Conservation (phyloP, 2,329 filamentous ascomycete genomes). For the Epicoccum sorghinum region DNA sequence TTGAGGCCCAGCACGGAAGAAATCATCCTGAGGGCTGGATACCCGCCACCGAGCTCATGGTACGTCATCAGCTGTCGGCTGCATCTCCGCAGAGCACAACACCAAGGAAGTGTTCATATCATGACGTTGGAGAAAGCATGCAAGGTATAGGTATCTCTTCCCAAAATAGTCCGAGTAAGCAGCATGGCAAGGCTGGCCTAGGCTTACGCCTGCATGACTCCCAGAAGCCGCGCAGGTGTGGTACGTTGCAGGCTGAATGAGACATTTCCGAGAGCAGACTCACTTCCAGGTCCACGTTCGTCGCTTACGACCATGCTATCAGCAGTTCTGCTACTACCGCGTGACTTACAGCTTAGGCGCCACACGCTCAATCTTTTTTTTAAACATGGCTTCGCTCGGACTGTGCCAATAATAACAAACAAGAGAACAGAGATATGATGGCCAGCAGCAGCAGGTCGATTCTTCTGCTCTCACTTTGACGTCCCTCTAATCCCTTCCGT, state of each 20-base stretch:
- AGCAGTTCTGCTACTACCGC: too few relatives aligned
- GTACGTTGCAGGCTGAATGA: background rate
- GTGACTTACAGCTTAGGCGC: too few relatives aligned
- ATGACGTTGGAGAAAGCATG: background rate
- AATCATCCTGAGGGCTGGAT: background rate
- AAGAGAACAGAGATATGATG: too few relatives aligned
- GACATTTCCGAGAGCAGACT: background rate
- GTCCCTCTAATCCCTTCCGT: too few relatives aligned
- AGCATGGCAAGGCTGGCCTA: background rate
- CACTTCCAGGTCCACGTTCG: background rate
- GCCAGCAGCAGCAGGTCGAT: too few relatives aligned
- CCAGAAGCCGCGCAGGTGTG: background rate
- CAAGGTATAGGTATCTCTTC: background rate
- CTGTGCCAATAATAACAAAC: too few relatives aligned
- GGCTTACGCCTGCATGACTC: background rate
- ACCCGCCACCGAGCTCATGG: background rate
- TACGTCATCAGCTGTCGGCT: constrained; percentile 8
- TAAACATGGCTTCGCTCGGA: too few relatives aligned
- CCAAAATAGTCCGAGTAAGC: background rate
- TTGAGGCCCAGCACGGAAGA: constrained; percentile 2
- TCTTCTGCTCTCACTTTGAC: too few relatives aligned
- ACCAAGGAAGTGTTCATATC: background rate
- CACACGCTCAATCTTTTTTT: too few relatives aligned
- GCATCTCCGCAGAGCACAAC: background rate
- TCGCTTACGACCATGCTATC: too few relatives aligned